Percentiles rank a stretch among this genome's conserved stretches.
Conservation (phyloP, 257 asterid genomes). For the Marsdenia floribunda region DNA sequence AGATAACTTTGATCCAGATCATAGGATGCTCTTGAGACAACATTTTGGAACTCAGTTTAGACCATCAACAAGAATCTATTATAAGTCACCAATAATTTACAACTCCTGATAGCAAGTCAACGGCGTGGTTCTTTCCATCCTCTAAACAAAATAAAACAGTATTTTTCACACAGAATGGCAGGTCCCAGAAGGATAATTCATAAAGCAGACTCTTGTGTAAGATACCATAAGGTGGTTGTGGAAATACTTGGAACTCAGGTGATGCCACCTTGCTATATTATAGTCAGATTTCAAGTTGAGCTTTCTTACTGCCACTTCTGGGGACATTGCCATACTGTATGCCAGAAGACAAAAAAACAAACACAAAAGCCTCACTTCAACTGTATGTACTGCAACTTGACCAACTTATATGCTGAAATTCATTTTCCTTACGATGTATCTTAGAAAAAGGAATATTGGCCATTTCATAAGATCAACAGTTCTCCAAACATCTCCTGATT, state of each 20-base stretch:
- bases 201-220: background rate
- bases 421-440: background rate
- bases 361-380: background rate
- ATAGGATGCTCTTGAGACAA: background rate
- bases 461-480: background rate
- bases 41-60: background rate
- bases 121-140: background rate
- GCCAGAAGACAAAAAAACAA: background rate
- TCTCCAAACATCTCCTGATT: background rate
- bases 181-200: background rate
- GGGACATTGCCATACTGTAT: background rate
- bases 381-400: background rate
- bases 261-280: background rate
- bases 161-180: background rate
- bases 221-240: background rate
- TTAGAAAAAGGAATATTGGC: background rate
- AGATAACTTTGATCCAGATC: background rate
- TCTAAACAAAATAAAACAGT: background rate
- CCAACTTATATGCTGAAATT: background rate
- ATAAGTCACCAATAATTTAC: background rate
- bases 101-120: background rate
- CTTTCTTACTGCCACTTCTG: background rate
- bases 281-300: background rate
- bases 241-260: background rate
- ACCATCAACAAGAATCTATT: background rate